These are phyloP conservation scores for Ceratobasidium sp. DNA, from an alignment of 1,284 basidiomycete species.

Conservation along the genomic window DNA sequence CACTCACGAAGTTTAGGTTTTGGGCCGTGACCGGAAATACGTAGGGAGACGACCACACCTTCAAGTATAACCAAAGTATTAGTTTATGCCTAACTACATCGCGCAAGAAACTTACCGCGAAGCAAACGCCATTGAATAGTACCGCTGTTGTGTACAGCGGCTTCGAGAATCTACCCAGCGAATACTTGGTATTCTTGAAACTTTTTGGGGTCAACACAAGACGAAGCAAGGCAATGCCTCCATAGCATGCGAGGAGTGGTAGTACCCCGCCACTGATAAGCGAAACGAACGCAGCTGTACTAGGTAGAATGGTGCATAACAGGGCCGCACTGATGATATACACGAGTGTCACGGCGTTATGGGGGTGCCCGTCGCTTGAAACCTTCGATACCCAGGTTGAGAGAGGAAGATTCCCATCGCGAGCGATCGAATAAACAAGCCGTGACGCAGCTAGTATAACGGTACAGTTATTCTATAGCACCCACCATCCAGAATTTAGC, in stretches of 20 bases:
- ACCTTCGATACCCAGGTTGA: constrained; percentile 56
- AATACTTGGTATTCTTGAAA: constrained; percentile 55
- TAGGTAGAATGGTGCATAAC: constrained; percentile 57
- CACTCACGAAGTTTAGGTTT: constrained; percentile 53
- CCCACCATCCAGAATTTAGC: constrained; percentile 55
- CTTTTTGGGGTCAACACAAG: constrained; percentile 55
- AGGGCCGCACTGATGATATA: constrained; percentile 52
- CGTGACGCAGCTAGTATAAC: constrained; percentile 56
- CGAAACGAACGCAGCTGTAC: constrained; percentile 57
- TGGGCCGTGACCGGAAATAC: constrained; percentile 53
- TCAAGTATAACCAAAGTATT: constrained; percentile 7
- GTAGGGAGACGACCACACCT: constrained; percentile 54
- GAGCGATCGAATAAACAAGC: constrained; percentile 57
- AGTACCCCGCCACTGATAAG: constrained; percentile 56
- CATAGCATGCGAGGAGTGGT: constrained; percentile 57
- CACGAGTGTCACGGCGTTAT: constrained; percentile 54
- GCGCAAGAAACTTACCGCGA: constrained; percentile 49
- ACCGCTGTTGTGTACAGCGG: constrained; percentile 55
- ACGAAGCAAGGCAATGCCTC: constrained; percentile 54
- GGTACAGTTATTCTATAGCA: not conserved
- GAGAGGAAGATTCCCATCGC: constrained; percentile 57
- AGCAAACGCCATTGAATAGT: constrained; percentile 53
- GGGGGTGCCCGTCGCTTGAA: constrained; percentile 54
- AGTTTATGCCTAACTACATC: not conserved
- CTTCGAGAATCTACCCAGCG: constrained; percentile 53